phyloP scores from a whole-genome alignment of 768 basidiomycete species.

The Panellus pusillus region DNA sequence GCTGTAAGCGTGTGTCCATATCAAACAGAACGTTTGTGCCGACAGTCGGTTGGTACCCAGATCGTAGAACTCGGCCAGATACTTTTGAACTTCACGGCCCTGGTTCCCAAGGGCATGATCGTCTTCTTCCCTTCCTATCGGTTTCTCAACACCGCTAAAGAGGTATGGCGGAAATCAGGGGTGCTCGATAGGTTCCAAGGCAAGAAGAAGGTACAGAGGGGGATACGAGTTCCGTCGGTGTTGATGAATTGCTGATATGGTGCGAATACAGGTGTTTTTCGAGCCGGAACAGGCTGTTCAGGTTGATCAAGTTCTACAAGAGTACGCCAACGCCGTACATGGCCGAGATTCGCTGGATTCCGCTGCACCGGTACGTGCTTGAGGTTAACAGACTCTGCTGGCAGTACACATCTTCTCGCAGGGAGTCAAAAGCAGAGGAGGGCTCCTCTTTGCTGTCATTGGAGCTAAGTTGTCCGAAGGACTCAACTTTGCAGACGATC shows the following conservation, averaged over 20 bases:
- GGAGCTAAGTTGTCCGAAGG: slow-evolving; percentile 98
- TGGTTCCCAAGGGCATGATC: slow-evolving; percentile 87
- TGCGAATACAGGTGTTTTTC: slow-evolving; percentile 67
- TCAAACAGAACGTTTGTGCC: too few species aligned
- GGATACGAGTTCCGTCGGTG: neutral
- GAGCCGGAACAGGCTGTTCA: slow-evolving; percentile 75
- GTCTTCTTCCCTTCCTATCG: slow-evolving; percentile 94
- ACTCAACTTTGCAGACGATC: slow-evolving; percentile 70
- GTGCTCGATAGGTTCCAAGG: slow-evolving; percentile 56
- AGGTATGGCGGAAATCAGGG: slow-evolving; percentile 63
- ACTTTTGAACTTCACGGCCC: slow-evolving; percentile 71
- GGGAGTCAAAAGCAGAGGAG: slow-evolving; percentile 50
- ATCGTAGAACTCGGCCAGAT: slow-evolving; percentile 82
- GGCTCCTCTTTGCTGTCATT: slow-evolving; percentile 89
- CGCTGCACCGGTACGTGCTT: neutral
- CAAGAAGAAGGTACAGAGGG: slow-evolving; percentile 63
- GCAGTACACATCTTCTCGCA: slow-evolving; percentile 12
- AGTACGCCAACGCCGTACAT: slow-evolving; percentile 59
- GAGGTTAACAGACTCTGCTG: neutral
- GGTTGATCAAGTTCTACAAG: slow-evolving; percentile 74
- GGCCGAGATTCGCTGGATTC: slow-evolving; percentile 12
- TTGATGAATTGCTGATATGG: neutral
- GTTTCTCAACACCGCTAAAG: slow-evolving; percentile 69
- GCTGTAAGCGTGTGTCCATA: slow-evolving; percentile 45
- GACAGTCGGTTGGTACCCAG: slow-evolving; percentile 35